Conservation (phyloP, 495 filamentous ascomycete genomes). For the Aspergillus saccharolyticus region DNA sequence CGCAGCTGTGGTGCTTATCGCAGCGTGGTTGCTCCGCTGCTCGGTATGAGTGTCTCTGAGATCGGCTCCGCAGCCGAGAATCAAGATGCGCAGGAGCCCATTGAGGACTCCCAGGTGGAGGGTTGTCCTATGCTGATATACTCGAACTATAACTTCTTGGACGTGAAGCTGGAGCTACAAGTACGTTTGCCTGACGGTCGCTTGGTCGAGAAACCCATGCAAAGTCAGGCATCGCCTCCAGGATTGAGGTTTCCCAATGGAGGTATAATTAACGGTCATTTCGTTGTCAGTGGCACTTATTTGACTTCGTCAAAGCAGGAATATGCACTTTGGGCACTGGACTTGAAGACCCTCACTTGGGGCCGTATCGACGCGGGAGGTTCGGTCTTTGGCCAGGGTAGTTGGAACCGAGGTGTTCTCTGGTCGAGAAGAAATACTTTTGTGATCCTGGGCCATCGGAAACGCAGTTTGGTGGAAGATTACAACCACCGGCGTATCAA, state of each 20-base stretch:
- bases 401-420: conserved; percentile 91
- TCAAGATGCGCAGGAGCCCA: conserved; percentile 32
- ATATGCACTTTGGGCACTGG: conserved; percentile 94
- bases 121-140: conserved; percentile 92
- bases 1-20: conserved; percentile 94
- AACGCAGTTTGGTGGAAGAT: conserved; percentile 90
- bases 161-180: conserved; percentile 93
- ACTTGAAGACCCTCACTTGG: conserved; percentile 84
- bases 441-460: conserved; percentile 89
- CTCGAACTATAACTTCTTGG: conserved; percentile 97
- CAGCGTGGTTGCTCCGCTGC: conserved; percentile 85
- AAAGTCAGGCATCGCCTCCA: conserved; percentile 77
- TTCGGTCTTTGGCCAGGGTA: conserved; percentile 87
- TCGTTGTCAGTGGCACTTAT: conserved; percentile 95
- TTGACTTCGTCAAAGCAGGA: conserved; percentile 96
- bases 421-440: conserved; percentile 92
- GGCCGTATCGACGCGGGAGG: conserved; percentile 94
- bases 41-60: conserved; percentile 59
- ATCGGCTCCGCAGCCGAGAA: conserved; percentile 56
- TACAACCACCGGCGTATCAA: conserved; percentile 98
- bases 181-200: conserved; percentile 79
- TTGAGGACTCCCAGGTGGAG: conserved; percentile 42
- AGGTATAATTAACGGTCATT: conserved; percentile 87
- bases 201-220: conserved; percentile 83
- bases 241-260: conserved; percentile 94